Evolutionary conservation across 2,329 filamentous ascomycete species (phyloP), one percentile per base, ranked within the genome.

Genomic region (Aspergillus chevalieri): DNA sequence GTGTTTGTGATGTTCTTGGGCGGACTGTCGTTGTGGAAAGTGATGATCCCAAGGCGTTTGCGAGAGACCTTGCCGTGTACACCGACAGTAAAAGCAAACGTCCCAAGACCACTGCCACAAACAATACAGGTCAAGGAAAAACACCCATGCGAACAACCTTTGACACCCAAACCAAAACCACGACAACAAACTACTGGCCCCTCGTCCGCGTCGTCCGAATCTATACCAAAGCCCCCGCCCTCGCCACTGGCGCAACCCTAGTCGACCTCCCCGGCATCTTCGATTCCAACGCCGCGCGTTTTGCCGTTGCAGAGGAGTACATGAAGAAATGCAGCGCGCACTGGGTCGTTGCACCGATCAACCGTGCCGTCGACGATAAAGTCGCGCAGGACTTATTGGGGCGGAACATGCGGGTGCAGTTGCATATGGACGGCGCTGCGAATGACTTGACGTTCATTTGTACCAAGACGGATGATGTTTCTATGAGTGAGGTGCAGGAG

Each of bases 401-500:
- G 0, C 71, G 80, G 15, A 72, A 74, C 0, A 83, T 83, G 66
- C 80, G 78, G 57, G 70, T 76, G 0, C 82, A 84, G 55, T 65
- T 85, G 3, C 78, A 82, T 49, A 79, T 79, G 56, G 82, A 85
- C 50, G 77, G 78, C 2, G 73, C 69, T 0, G 79, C 79, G 47
- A 73, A 67, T 6, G 71, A 67, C 2, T 70, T 84, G 2, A 82
- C 79, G 0, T 84, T 85, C 51, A 79, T 85, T 12, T 84, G 81
- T 57, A 78, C 74, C 14, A 85, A 84, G 58, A 82, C 79, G 0
- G 83, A 85, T 58, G 80, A 84, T 41, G 81, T 85, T 7, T 75
- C 70, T 6, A 63, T 75, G 3, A 70, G 64, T 0, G 74, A 80
- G 48, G 74, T 73, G 65, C 41, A 68, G 56, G 65, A 69, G 10